Evolutionary conservation across 208 protist genomes (phyloP).

Genomic region (Trypanosoma melophagium): DNA sequence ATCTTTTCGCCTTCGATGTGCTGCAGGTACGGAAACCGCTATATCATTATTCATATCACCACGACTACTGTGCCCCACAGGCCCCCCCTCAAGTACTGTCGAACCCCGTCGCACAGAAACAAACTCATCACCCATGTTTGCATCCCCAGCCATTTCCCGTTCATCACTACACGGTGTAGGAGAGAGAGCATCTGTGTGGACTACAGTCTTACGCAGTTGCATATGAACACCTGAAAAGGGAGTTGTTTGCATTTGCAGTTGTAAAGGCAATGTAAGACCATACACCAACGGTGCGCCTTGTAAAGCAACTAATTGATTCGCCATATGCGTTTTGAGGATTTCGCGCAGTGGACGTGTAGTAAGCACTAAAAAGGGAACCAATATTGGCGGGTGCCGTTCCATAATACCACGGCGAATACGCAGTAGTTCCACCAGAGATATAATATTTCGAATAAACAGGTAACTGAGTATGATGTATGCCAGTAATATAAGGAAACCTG

Average conservation of each 20-base stretch:
- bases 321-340: constrained; percentile 34
- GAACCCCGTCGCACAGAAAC: too few relatives aligned
- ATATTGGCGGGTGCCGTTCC: constrained; percentile 34
- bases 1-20: too few relatives aligned
- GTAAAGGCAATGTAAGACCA: constrained; percentile 3
- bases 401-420: constrained; percentile 25
- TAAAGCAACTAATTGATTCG: background rate
- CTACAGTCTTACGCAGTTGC: background rate
- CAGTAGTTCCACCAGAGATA: constrained; percentile 25
- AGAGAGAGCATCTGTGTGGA: background rate
- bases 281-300: background rate
- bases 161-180: too few relatives aligned
- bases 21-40: too few relatives aligned
- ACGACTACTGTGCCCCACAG: too few relatives aligned
- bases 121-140: too few relatives aligned
- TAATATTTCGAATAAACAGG: constrained; percentile 1
- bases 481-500: constrained; percentile 23
- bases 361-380: constrained; percentile 50
- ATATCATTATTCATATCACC: too few relatives aligned
- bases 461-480: constrained; percentile 7
- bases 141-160: too few relatives aligned
- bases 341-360: constrained; percentile 46
- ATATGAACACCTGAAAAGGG: constrained; percentile 3
- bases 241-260: constrained; percentile 4
- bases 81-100: too few relatives aligned